Evolutionary conservation across 441 rosid species (phyloP).

Genomic region (Pelargonium exstipulatum): DNA sequence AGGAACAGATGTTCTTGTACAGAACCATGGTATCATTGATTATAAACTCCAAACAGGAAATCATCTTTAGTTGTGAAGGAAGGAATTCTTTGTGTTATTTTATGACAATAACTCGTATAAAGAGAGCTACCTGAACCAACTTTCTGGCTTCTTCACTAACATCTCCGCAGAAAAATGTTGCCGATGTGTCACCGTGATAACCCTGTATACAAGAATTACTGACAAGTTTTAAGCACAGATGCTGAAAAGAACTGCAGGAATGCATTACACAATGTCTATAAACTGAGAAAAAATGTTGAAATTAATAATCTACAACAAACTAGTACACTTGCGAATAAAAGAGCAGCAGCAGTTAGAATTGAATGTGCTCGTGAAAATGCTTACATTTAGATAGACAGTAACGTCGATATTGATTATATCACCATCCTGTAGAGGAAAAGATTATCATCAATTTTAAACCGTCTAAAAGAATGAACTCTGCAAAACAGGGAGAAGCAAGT

Average conservation of each 20-base stretch:
- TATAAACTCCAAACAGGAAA: background rate
- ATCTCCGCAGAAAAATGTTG: constrained; percentile 84
- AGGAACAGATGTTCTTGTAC: background rate
- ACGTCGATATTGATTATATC: constrained; percentile 90
- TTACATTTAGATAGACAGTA: constrained; percentile 76
- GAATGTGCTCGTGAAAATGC: constrained; percentile 7
- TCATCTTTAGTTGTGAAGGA: constrained; percentile 5
- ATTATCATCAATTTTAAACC: background rate
- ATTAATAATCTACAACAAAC: background rate
- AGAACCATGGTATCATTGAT: background rate
- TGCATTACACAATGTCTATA: background rate
- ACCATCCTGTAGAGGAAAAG: constrained; percentile 61
- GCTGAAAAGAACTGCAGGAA: background rate
- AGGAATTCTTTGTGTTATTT: background rate
- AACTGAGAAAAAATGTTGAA: background rate
- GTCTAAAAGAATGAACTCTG: constrained; percentile 6
- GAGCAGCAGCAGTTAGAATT: background rate
- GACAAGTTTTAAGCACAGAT: background rate
- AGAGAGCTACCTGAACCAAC: constrained; percentile 58
- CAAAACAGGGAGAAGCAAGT: constrained; percentile 7
- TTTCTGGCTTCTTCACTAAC: constrained; percentile 67
- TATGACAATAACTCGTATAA: background rate
- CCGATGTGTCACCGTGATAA: constrained; percentile 89
- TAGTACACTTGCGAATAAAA: background rate
- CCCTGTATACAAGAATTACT: constrained; percentile 41